Base-by-base conservation (phyloP, 176 grass and related monocot species). In the Echinochloa phyllopogon region DNA sequence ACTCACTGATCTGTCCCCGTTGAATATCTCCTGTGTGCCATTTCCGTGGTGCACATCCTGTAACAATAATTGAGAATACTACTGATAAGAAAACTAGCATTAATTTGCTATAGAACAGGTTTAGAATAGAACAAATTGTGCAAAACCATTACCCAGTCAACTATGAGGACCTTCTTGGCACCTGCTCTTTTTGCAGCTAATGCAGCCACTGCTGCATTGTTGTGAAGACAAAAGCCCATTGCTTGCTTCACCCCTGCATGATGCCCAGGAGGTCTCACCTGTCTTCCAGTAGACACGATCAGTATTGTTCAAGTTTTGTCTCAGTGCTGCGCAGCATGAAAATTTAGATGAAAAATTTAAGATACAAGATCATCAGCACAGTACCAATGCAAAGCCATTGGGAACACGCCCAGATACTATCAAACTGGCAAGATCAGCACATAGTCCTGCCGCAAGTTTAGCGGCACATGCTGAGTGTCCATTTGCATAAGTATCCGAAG, bases 1-100 rank as follows among this genome's bases (percentile, higher is more conserved):
- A 88, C 96, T 92, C 82, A 98, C 96, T 72, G 96, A 95, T 80
- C 89, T 98, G 72, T 89, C 82, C 60, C 85, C 80, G 13, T 94
- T 87, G 81, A 98, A 98, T 90, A 98, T 95, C 72, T 98, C 96
- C 71, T 98, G 96, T 69, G 96, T 98, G 47, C 96, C 96, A 89
- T 98, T 98, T 76, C 96, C 96, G 84, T 98, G 96, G 77, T 98
- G 96, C 61, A 98, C 96, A 90, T 98, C 96, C 96, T 98, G 89
- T 47, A 87, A 75, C 27, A 70, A 88, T 40, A 79, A 86, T 78
- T 47, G 23, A 81, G 66, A 83, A 53, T 39, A 36, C 25, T 59
- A 71, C 16, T 77, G 14, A 15, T 87, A 56, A 82, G 81, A 74
- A 38, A 12, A 38, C 61, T 47, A 56, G 74, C 8, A 43, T 40